Evolutionary conservation across 176 grass and related monocot species (phyloP).

Genomic region (Oryza punctata): DNA sequence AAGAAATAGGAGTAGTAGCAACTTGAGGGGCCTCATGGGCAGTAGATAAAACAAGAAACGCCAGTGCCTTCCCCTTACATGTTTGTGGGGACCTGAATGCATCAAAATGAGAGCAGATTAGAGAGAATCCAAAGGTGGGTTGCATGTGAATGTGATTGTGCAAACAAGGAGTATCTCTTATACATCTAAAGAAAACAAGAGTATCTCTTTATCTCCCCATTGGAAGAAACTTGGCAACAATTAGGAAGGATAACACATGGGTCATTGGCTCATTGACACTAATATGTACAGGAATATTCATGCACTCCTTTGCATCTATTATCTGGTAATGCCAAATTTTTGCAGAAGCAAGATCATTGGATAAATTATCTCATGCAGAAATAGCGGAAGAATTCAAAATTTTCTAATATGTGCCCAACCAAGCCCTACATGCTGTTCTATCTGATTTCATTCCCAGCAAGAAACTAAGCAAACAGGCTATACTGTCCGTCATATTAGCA

Average conservation of each 20-base stretch:
- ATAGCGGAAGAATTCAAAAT: not conserved
- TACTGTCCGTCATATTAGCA: not conserved
- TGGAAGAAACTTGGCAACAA: conserved; percentile 30
- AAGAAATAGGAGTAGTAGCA: conserved; percentile 26
- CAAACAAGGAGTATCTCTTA: conserved; percentile 47
- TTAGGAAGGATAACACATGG: conserved; percentile 34
- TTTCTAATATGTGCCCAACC: not conserved
- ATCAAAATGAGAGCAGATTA: conserved; percentile 49
- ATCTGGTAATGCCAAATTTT: not conserved
- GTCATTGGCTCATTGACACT: conserved; percentile 15
- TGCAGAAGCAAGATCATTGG: not conserved
- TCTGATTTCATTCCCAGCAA: not conserved
- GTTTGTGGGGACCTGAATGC: conserved; percentile 46
- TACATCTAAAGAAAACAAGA: conserved; percentile 30
- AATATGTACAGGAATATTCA: conserved; percentile 1
- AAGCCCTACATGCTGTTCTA: not conserved
- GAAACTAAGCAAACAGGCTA: not conserved
- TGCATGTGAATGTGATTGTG: conserved; percentile 50
- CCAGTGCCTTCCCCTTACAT: not conserved
- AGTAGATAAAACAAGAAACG: conserved; percentile 51
- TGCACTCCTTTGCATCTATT: conserved; percentile 5
- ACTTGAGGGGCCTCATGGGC: conserved; percentile 32
- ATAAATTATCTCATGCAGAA: not conserved
- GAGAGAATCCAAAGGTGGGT: conserved; percentile 52
- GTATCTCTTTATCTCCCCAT: conserved; percentile 29